Evolutionary conservation across 2,329 filamentous ascomycete genomes (phyloP), one percentile per base, ranked within the genome.

Genomic region (Cadophora sp.): DNA sequence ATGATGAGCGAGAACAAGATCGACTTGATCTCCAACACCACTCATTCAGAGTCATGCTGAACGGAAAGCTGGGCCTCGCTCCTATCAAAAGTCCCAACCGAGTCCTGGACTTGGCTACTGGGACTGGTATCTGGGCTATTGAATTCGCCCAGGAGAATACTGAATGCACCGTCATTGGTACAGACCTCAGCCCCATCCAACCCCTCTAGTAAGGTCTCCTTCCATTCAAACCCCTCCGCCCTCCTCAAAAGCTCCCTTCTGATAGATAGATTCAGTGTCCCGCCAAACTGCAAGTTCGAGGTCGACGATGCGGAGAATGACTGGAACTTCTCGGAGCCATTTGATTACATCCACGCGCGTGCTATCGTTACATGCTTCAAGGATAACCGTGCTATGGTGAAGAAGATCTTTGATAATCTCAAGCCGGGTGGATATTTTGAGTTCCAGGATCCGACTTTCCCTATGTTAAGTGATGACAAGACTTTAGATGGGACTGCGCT

Each of bases 331-430:
- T 78, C 81, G 9, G 72, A 78, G 62, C 79, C 80, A 62, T 87
- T 88, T 70, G 87, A 90, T 75, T 86, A 82, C 71, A 82, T 91
- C 62, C 87, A 89, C 74, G 80, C 83, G 1, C 83, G 84, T 30
- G 80, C 84, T 66, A 79, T 89, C 73, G 78, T 81, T 0, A 87
- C 87, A 27, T 83, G 83, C 64, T 83, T 89, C 65, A 77, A 79
- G 3, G 86, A 88, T 70, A 89, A 87, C 77, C 80, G 81, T 45
- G 79, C 30, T 4, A 66, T 73, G 41, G 51, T 70, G 6, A 48
- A 66, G 6, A 66, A 66, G 36, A 66, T 70, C 13, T 73, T 62
- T 20, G 60, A 70, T 13, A 53, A 68, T 30, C 65, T 70, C 6
- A 58, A 64, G 20, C 72, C 72, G 7, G 73, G 73, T 6, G 73